Evolutionary conservation across 148 eudicot species (phyloP).

Genomic region (Gaultheria prostrata): DNA sequence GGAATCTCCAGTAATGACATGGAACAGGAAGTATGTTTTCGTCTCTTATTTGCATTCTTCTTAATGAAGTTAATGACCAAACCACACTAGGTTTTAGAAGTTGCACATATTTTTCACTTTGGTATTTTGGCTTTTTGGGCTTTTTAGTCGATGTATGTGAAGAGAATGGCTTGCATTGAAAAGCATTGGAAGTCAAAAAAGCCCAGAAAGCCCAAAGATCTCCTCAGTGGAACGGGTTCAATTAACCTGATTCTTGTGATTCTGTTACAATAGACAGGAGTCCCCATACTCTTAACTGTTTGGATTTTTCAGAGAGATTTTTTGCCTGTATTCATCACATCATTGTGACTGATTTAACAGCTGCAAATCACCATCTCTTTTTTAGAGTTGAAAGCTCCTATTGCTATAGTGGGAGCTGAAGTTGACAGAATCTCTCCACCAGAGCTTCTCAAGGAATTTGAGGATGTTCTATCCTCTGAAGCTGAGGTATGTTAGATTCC

Average conservation of each 20-base stretch:
- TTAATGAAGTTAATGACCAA: background rate
- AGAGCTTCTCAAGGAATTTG: constrained; percentile 44
- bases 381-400: constrained; percentile 53
- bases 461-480: constrained; percentile 38
- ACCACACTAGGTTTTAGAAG: background rate
- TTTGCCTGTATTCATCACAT: background rate
- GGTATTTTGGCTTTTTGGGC: too few species aligned
- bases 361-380: constrained; percentile 7
- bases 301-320: background rate
- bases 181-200: background rate
- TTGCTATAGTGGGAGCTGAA: constrained; percentile 61
- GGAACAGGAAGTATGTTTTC: background rate
- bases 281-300: background rate
- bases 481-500: constrained; percentile 38
- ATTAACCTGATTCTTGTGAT: background rate
- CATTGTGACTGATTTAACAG: constrained; percentile 1
- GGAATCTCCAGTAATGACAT: background rate
- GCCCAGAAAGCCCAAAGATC: too few species aligned
- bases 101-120: background rate
- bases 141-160: too few species aligned
- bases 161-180: background rate
- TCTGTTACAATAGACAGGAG: background rate
- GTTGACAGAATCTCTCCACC: constrained; percentile 46
- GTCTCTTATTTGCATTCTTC: background rate
- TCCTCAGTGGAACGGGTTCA: too few species aligned